Conservation (phyloP, 1,139 yeast species). For the Diutina sp. region DNA sequence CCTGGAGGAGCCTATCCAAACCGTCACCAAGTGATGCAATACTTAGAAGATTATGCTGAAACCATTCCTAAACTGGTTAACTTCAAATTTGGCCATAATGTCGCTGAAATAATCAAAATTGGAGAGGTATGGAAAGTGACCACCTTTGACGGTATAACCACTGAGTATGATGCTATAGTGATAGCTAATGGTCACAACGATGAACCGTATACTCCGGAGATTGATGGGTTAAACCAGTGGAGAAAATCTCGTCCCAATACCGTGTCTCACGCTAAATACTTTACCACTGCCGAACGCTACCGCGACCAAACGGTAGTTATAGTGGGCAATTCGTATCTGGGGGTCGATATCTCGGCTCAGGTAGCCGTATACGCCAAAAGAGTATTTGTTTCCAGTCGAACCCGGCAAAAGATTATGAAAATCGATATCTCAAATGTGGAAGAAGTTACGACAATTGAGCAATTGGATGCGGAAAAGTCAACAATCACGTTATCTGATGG, state of each 20-base stretch:
- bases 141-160: conserved; percentile 7
- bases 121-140: conserved; percentile 10
- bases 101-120: conserved; percentile 9
- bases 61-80: conserved; percentile 19
- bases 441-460: conserved; percentile 17
- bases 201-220: conserved; percentile 40
- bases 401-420: conserved; percentile 10
- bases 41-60: conserved; percentile 18
- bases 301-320: conserved; percentile 27
- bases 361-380: conserved; percentile 22
- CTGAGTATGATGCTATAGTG: conserved; percentile 35
- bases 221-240: conserved; percentile 42
- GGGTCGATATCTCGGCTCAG: conserved; percentile 35
- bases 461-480: conserved; percentile 12
- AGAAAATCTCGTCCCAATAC: conserved; percentile 27
- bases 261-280: conserved; percentile 48
- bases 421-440: conserved; percentile 8
- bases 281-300: conserved; percentile 32
- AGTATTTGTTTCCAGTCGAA: conserved; percentile 23
- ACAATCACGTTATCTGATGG: conserved; percentile 2
- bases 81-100: conserved; percentile 13
- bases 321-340: conserved; percentile 35
- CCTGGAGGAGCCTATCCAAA: conserved; percentile 23
- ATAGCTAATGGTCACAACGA: conserved; percentile 50
- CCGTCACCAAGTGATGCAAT: conserved; percentile 23